Percentiles rank a stretch among this genome's conserved stretches.
phyloP scores from a whole-genome alignment of 257 asterid genomes.

The Scutellaria galericulata region DNA sequence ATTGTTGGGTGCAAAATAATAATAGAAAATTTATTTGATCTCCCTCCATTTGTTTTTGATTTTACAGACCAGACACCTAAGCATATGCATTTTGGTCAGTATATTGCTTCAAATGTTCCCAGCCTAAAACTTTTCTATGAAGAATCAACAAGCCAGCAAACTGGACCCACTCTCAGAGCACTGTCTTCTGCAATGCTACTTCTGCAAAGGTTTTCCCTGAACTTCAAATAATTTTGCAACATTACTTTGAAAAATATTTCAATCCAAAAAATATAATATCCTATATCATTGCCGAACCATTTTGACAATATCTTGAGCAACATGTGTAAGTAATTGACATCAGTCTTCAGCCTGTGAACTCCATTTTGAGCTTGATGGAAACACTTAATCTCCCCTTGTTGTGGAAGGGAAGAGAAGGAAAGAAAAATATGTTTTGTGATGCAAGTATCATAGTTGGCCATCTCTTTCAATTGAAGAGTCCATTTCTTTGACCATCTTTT shows the following conservation, averaged over 20 bases:
- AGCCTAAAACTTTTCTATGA: conserved; percentile 68
- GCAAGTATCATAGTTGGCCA: conserved; percentile 5
- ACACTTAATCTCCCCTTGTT: too few species aligned
- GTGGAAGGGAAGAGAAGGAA: background rate
- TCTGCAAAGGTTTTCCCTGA: conserved; percentile 66
- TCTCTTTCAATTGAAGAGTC: conserved; percentile 21
- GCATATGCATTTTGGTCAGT: conserved; percentile 66
- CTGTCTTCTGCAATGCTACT: conserved; percentile 76
- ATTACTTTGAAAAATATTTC: background rate
- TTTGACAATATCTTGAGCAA: conserved; percentile 9
- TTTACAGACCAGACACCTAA: conserved; percentile 61
- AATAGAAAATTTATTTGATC: background rate
- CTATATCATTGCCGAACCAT: background rate
- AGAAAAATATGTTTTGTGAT: conserved; percentile 4
- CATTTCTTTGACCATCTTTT: conserved; percentile 27
- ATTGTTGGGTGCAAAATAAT: background rate
- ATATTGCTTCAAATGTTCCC: conserved; percentile 79
- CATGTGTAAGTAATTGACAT: background rate
- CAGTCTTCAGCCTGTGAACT: conserved; percentile 20
- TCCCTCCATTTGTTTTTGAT: conserved; percentile 19
- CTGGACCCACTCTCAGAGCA: conserved; percentile 68
- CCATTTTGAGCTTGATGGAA: conserved; percentile 21
- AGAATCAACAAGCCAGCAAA: conserved; percentile 53
- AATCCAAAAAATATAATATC: background rate
- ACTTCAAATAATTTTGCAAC: conserved; percentile 15